Evolutionary conservation across 495 filamentous ascomycete species (phyloP).

Genomic region (Endocarpon pusillum): DNA sequence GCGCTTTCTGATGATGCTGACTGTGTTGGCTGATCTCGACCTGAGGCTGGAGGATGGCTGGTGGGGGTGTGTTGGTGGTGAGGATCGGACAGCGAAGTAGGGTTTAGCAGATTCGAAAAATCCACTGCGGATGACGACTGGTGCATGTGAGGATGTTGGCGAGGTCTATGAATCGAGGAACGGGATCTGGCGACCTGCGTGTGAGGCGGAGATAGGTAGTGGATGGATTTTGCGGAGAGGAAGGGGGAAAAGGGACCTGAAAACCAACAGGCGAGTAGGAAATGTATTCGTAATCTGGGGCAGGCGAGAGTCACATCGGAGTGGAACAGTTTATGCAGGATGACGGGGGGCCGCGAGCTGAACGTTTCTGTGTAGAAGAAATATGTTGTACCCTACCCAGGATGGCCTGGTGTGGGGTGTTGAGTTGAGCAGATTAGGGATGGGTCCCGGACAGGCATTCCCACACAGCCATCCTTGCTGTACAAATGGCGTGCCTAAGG

Average conservation of each 20-base stretch:
- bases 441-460: no score
- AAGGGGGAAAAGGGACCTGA: slow-evolving; percentile 13
- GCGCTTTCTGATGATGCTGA: slow-evolving; percentile 19
- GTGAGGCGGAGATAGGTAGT: background rate
- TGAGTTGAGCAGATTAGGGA: no score
- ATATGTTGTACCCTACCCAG: no score
- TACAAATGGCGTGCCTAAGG: no score
- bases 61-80: slow-evolving; percentile 14
- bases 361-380: no score
- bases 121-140: slow-evolving; percentile 52
- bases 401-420: no score
- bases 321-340: slow-evolving; percentile 1
- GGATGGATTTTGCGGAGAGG: slow-evolving; percentile 10
- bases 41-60: slow-evolving; percentile 6
- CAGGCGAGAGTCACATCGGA: slow-evolving; percentile 6
- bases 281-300: slow-evolving; percentile 13
- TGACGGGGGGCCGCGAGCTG: background rate
- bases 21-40: slow-evolving; percentile 17
- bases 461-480: no score
- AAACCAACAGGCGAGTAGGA: slow-evolving; percentile 13
- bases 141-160: slow-evolving; percentile 60
- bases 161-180: slow-evolving; percentile 10
- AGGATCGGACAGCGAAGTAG: no score
- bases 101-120: slow-evolving; percentile 66
- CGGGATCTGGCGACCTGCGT: slow-evolving; percentile 4